Percentiles rank a stretch among this genome's conserved stretches.
These are phyloP conservation scores for Camptophora hylomeconis DNA, from an alignment of 2,329 filamentous ascomycete species.

Conservation along the genomic window DNA sequence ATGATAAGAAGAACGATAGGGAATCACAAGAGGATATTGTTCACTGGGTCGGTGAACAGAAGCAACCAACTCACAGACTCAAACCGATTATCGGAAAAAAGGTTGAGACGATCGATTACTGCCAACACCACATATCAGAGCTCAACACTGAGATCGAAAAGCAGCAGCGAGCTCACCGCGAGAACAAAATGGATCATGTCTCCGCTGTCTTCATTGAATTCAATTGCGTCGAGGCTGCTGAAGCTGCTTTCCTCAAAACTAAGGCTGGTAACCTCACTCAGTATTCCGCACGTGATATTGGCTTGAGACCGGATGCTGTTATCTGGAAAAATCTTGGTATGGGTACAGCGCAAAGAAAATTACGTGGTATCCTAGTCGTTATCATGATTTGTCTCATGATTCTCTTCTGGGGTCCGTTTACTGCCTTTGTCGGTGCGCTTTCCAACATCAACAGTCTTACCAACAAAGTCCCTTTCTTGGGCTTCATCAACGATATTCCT, in stretches of 20 bases:
- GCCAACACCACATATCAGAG: constrained; percentile 57
- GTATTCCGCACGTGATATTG: constrained; percentile 77
- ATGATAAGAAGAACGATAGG: background rate
- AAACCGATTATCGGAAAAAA: constrained; percentile 51
- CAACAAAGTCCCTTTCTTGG: constrained; percentile 43
- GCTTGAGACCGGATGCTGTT: constrained; percentile 68
- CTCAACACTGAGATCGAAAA: constrained; percentile 26
- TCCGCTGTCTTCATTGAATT: constrained; percentile 88
- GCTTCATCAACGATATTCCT: constrained; percentile 63
- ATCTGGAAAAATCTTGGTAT: constrained; percentile 74
- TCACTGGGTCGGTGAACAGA: constrained; percentile 1
- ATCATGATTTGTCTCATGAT: constrained; percentile 64
- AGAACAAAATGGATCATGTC: constrained; percentile 48
- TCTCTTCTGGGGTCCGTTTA: constrained; percentile 70
- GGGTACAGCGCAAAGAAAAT: too few species aligned
- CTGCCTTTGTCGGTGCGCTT: constrained; percentile 72
- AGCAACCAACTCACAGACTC: constrained; percentile 57
- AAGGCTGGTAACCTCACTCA: too few species aligned
- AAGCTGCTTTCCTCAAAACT: constrained; percentile 33
- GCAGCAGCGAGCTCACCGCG: constrained; percentile 4
- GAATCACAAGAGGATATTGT: too few species aligned
- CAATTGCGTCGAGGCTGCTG: constrained; percentile 30
- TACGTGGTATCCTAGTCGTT: constrained; percentile 57
- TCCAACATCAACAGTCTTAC: constrained; percentile 67
- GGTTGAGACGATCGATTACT: constrained; percentile 42